Evolutionary conservation across 1,284 basidiomycete species (phyloP).

Genomic region (Rhodofomes roseus): DNA sequence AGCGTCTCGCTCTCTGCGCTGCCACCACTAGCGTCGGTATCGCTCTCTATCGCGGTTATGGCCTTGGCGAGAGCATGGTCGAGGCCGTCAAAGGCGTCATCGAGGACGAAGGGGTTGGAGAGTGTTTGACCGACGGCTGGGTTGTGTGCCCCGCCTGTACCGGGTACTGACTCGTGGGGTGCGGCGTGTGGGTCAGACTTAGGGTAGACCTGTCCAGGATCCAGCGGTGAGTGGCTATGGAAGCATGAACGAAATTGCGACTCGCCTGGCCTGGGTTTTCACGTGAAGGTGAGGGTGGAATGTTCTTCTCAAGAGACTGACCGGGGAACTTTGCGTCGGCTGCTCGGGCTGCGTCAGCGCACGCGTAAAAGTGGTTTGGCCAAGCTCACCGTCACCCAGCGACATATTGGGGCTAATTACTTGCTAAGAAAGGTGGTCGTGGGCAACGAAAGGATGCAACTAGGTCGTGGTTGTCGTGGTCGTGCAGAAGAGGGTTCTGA

Average conservation of each 20-base stretch:
- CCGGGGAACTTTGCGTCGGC: slow-evolving; percentile 27
- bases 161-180: slow-evolving; percentile 22
- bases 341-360: neutral
- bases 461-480: too few relatives aligned
- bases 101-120: slow-evolving; percentile 24
- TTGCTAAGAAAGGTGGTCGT: neutral
- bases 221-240: neutral
- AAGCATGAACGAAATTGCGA: neutral
- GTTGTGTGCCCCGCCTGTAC: slow-evolving; percentile 20
- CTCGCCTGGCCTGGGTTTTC: slow-evolving; percentile 30
- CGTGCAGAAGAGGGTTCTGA: neutral
- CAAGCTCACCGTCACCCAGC: neutral
- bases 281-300: slow-evolving; percentile 26
- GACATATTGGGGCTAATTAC: neutral
- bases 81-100: slow-evolving; percentile 18
- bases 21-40: slow-evolving; percentile 19
- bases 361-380: too few relatives aligned
- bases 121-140: slow-evolving; percentile 10
- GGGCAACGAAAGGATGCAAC: neutral
- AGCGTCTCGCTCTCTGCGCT: slow-evolving; percentile 16
- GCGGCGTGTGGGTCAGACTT: slow-evolving; percentile 27
- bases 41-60: slow-evolving; percentile 19
- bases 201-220: slow-evolving; percentile 21
- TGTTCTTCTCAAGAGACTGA: slow-evolving; percentile 9
- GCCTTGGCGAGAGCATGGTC: slow-evolving; percentile 20